These are phyloP conservation scores for Atkinsonella hypoxylon DNA, from an alignment of 2,329 filamentous ascomycete genomes.

Conservation along the genomic window DNA sequence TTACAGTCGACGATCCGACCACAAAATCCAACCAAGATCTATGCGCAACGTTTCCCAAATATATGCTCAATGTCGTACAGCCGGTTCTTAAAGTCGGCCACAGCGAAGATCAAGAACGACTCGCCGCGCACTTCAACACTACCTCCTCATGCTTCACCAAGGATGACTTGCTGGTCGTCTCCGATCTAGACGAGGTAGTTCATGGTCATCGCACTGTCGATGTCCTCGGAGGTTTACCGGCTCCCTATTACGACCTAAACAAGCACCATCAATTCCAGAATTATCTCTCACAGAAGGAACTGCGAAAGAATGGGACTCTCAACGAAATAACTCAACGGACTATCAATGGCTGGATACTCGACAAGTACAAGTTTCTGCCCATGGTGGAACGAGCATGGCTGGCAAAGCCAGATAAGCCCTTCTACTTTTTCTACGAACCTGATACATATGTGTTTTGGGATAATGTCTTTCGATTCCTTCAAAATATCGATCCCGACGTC, in stretches of 20 bases:
- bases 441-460: conserved; percentile 34
- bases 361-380: conserved; percentile 46
- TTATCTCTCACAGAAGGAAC: conserved; percentile 28
- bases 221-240: conserved; percentile 20
- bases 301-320: conserved; percentile 22
- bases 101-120: conserved; percentile 11
- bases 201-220: conserved; percentile 31
- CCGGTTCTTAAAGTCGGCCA: conserved; percentile 23
- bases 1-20: conserved; percentile 14
- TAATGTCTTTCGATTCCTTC: conserved; percentile 36
- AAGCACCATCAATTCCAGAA: conserved; percentile 24
- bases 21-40: conserved; percentile 16
- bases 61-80: conserved; percentile 19
- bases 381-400: conserved; percentile 40
- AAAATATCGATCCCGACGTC: conserved; percentile 30
- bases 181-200: conserved; percentile 35
- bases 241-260: conserved; percentile 20
- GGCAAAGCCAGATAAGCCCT: conserved; percentile 33
- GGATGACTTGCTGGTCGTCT: conserved; percentile 33
- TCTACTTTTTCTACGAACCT: conserved; percentile 45
- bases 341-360: conserved; percentile 37
- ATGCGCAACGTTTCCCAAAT: conserved; percentile 20
- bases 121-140: conserved; percentile 34
- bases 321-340: conserved; percentile 18
- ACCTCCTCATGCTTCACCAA: conserved; percentile 37